Percentiles rank a stretch among this genome's conserved stretches.
Conservation (phyloP, 2,329 filamentous ascomycete genomes). For the Pseudogymnoascus sp. region DNA sequence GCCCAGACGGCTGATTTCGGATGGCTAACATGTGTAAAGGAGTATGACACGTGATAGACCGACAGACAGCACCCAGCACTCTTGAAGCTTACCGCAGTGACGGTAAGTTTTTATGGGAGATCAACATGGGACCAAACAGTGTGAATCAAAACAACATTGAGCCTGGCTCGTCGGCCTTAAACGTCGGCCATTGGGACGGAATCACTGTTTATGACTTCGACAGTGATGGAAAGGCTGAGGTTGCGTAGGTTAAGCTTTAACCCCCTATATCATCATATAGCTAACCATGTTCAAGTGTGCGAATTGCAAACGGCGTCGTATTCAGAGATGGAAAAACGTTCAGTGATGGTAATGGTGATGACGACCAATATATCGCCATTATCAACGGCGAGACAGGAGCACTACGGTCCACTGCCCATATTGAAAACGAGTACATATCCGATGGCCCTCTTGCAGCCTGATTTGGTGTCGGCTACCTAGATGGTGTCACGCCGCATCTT, state of each 20-base stretch:
- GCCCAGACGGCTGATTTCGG: neutral
- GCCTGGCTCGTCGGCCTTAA: neutral
- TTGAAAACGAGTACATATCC: neutral
- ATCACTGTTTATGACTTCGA: neutral
- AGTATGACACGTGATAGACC: neutral
- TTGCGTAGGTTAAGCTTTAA: neutral
- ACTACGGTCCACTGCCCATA: neutral
- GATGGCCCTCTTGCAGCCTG: neutral
- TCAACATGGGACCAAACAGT: neutral
- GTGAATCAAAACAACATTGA: neutral
- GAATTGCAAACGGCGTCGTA: neutral
- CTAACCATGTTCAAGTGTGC: neutral
- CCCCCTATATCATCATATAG: neutral
- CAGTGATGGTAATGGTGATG: neutral
- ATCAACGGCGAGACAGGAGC: neutral
- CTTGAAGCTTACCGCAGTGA: neutral
- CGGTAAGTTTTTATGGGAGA: neutral
- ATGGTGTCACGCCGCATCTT: neutral
- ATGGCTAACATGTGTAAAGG: neutral
- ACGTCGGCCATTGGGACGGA: neutral
- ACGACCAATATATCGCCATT: neutral
- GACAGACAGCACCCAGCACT: neutral
- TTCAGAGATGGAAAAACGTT: neutral
- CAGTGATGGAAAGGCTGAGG: neutral
- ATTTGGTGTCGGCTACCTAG: neutral